Base-by-base conservation (phyloP, 805 yeast species). In the Myxozyma sirexii region DNA sequence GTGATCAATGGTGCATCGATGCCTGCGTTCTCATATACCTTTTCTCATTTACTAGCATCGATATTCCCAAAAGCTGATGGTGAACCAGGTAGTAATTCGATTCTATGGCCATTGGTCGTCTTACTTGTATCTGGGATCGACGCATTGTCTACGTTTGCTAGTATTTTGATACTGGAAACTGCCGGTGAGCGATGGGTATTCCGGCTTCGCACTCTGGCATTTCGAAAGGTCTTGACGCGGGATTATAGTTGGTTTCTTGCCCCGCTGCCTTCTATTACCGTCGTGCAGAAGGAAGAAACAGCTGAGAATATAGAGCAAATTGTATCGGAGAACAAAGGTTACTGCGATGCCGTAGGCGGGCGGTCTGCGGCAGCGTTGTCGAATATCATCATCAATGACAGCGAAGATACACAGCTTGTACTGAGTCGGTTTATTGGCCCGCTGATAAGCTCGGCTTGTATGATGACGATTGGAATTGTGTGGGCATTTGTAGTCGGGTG, bases 401-500 rank as follows among this genome's bases (percentile, higher is more conserved):
- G 89, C 0, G 83, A 97, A 67, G 96, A 90, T 67, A 73, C 89
- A 60, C 79, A 97, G 61, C 73, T 77, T 0, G 73, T 92, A 38
- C 79, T 89, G 0, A 78, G 89, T 0, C 84, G 84, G 44, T 85
- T 87, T 63, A 69, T 89, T 31, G 77, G 85, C 8, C 79, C 85
- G 0, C 44, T 83, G 0, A 66, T 83, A 0, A 81, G 86, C 10
- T 79, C 88, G 41, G 51, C 81, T 1, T 75, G 84, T 0, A 78
- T 90, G 49, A 75, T 87, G 0, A 39, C 76, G 0, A 72, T 84
- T 27, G 96, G 97, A 3, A 62, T 85, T 3, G 75, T 83, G 5
- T 94, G 97, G 97, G 84, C 97, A 0, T 62, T 90, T 1, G 79
- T 79, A 0, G 71, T 79, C 10, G 97, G 97, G 0, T 94, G 98